phyloP scores from a whole-genome alignment of 768 basidiomycete species.

The Galerina sulciceps region DNA sequence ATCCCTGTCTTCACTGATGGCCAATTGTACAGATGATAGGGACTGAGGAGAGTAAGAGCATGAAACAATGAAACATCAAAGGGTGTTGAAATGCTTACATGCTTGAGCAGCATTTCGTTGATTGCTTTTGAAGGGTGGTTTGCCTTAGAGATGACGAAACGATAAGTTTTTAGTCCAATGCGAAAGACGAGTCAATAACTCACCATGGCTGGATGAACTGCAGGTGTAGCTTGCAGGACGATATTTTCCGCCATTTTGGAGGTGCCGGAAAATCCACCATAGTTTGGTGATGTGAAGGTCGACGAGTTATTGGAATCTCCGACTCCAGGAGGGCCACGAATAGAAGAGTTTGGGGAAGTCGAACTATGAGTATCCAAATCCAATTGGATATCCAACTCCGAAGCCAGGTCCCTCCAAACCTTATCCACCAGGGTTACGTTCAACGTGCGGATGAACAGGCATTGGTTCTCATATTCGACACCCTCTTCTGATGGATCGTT shows the following conservation, averaged over 20 bases:
- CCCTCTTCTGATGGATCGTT: background rate
- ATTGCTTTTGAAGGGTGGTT: too few species aligned
- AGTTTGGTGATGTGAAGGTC: too few species aligned
- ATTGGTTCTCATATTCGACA: constrained; percentile 2
- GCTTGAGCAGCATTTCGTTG: background rate
- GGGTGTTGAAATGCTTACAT: background rate
- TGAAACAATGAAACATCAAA: background rate
- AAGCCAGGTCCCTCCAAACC: background rate
- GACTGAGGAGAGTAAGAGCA: background rate
- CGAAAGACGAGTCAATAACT: too few species aligned
- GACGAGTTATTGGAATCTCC: background rate
- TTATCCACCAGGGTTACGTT: background rate
- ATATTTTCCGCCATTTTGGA: too few species aligned
- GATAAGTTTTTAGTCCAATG: too few species aligned
- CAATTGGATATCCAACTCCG: background rate
- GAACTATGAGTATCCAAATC: background rate
- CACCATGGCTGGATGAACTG: too few species aligned
- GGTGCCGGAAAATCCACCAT: too few species aligned
- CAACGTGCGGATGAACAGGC: constrained; percentile 8
- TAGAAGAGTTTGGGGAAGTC: too few species aligned
- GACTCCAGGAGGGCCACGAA: background rate
- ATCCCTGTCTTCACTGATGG: too few species aligned
- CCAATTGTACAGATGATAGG: too few species aligned
- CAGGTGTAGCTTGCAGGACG: too few species aligned
- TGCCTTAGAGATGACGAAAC: too few species aligned